These are phyloP conservation scores for Isoetes engelmannii DNA, from an alignment of 83 land plant species.

Conservation along the genomic window DNA sequence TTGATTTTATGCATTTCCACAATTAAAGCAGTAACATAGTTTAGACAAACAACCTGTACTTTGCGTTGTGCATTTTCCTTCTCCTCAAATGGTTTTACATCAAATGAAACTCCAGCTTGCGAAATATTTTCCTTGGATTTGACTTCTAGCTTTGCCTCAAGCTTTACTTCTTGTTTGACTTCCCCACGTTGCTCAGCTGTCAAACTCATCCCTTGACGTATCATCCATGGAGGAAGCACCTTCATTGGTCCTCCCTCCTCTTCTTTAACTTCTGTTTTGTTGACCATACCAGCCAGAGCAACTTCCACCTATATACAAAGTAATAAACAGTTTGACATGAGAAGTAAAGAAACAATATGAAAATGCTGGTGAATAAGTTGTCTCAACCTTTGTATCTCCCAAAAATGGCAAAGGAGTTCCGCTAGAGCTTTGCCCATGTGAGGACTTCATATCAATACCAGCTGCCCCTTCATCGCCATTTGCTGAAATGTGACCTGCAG, in stretches of 20 bases:
- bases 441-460: slow-evolving; percentile 48
- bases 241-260: slow-evolving; percentile 49
- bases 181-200: slow-evolving; percentile 82
- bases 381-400: slow-evolving; percentile 74
- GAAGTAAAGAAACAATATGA: not conserved
- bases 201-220: slow-evolving; percentile 73
- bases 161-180: slow-evolving; percentile 41
- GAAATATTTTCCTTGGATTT: slow-evolving; percentile 9
- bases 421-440: slow-evolving; percentile 64
- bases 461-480: slow-evolving; percentile 30
- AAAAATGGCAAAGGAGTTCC: slow-evolving; percentile 87
- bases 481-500: slow-evolving; percentile 42
- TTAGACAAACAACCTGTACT: slow-evolving; percentile 42
- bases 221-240: slow-evolving; percentile 97
- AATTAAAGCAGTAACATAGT: not conserved
- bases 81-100: slow-evolving; percentile 30
- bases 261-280: slow-evolving; percentile 37
- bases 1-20: not conserved
- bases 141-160: slow-evolving; percentile 5
- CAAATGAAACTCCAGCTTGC: slow-evolving; percentile 16
- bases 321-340: not conserved
- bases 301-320: slow-evolving; percentile 80
- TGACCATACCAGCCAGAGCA: slow-evolving; percentile 47
- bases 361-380: not conserved
- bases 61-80: slow-evolving; percentile 42